A percentile compares a stretch with the other conserved stretches of the same genome.
Conservation (phyloP, 164 flowering plant genomes). For the Houttuynia cordata region DNA sequence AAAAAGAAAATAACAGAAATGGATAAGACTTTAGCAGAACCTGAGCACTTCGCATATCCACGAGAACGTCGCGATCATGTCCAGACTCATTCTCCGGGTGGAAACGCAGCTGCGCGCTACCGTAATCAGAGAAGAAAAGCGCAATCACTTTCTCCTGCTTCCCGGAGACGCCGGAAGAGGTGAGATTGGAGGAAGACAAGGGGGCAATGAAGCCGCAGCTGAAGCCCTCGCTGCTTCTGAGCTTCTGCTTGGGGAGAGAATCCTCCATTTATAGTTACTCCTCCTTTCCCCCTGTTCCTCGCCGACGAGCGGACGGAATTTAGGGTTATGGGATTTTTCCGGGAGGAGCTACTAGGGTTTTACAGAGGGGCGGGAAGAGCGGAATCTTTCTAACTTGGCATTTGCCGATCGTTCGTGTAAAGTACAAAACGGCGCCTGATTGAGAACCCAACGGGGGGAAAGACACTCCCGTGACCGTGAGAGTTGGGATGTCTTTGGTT, state of each 20-base stretch:
- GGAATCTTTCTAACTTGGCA: too few relatives aligned
- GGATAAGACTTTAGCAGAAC: constrained; percentile 13
- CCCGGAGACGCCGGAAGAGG: constrained; percentile 2
- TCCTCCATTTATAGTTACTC: constrained; percentile 32
- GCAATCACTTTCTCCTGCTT: constrained; percentile 17
- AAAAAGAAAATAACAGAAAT: too few relatives aligned
- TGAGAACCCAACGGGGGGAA: too few relatives aligned
- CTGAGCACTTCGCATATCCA: constrained; percentile 44
- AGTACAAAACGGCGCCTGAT: too few relatives aligned
- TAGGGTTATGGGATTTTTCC: too few relatives aligned
- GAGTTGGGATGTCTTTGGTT: too few relatives aligned
- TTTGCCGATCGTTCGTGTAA: too few relatives aligned
- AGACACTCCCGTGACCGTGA: too few relatives aligned
- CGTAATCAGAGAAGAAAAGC: constrained; percentile 31
- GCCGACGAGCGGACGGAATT: too few relatives aligned
- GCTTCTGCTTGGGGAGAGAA: constrained; percentile 19
- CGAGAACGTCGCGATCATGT: constrained; percentile 8
- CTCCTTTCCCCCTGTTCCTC: too few relatives aligned
- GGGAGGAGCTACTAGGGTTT: too few relatives aligned
- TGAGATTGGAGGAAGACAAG: constrained; percentile 25
- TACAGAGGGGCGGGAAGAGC: too few relatives aligned
- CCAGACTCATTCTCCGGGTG: constrained; percentile 20
- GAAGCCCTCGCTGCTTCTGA: constrained; percentile 30
- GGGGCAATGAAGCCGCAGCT: constrained; percentile 35
- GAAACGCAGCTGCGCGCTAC: constrained; percentile 36